Base-by-base conservation (phyloP, 257 asterid species). In the Thymus quinquecostatus region DNA sequence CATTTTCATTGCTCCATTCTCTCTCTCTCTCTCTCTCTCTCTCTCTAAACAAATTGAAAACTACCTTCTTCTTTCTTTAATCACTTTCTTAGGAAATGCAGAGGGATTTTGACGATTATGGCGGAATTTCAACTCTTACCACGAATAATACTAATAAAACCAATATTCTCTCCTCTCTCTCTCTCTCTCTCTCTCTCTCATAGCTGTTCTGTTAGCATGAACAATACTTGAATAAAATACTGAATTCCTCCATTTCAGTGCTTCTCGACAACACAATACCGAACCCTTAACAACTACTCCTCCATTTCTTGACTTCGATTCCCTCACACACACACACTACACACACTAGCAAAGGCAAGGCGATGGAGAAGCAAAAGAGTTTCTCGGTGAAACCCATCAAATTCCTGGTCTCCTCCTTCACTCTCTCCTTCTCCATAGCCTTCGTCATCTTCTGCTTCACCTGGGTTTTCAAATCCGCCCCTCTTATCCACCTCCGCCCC, bases 361-460 rank as follows among this genome's bases (percentile, higher is more conserved):
- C 45, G 21, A 87, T 88, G 96, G 96, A 93, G 86, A 87, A 81
- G 81, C 96, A 85, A 70, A 81, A 71, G 70, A 86, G 96, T 68
- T 88, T 87, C 66, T 80, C 85, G 0, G 58, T 60, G 50, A 87
- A 86, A 66, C 87, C 92, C 78, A 64, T 85, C 64, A 86, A 80
- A 71, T 72, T 78, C 54, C 29, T 86, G 74, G 80, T 84, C 10
- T 79, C 88, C 78, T 70, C 86, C 36, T 81, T 86, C 74, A 82
- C 94, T 1, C 13, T 89, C 50, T 68, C 82, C 7, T 82, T 82
- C 70, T 86, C 87, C 50, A 1, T 82, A 21, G 48, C 87, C 68
- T 82, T 82, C 67, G 80, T 91, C 49, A 61, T 84, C 5, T 72
- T 85, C 70, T 80, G 82, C 76, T 86, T 82, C 76, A 72, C 80